phyloP scores from a whole-genome alignment of 768 basidiomycete species.

The Termitomyces sp. region DNA sequence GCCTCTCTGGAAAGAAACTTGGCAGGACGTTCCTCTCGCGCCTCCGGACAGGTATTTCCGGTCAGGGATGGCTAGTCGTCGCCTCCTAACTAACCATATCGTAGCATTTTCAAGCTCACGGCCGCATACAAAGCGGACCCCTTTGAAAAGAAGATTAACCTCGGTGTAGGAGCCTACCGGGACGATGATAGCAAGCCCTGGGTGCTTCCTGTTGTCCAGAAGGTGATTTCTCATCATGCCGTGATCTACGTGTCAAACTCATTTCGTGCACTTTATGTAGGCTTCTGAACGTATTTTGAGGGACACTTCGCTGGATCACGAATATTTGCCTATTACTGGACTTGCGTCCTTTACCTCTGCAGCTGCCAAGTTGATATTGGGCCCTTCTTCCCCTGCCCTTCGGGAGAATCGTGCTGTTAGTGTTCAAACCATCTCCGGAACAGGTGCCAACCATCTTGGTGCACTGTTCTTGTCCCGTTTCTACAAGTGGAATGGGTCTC shows the following conservation, averaged over 20 bases:
- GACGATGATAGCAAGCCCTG: constrained; percentile 87
- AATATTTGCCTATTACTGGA: constrained; percentile 90
- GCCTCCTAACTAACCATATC: constrained; percentile 2
- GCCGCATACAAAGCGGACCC: constrained; percentile 84
- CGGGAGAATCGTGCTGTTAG: constrained; percentile 68
- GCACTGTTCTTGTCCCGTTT: constrained; percentile 83
- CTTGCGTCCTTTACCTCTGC: constrained; percentile 77
- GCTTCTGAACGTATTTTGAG: constrained; percentile 68
- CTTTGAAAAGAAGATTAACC: constrained; percentile 77
- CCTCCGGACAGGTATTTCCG: constrained; percentile 72
- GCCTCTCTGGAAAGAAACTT: constrained; percentile 51
- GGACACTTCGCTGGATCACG: constrained; percentile 78
- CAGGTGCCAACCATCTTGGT: constrained; percentile 92
- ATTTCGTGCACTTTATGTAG: constrained; percentile 39
- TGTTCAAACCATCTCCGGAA: constrained; percentile 94
- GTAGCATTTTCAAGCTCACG: constrained; percentile 87
- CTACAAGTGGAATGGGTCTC: constrained; percentile 68
- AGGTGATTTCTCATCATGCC: constrained; percentile 41
- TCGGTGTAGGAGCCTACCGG: constrained; percentile 92
- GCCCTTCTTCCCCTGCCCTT: constrained; percentile 66
- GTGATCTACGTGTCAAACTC: background rate
- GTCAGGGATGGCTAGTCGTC: background rate
- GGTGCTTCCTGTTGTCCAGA: constrained; percentile 89
- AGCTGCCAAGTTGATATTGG: constrained; percentile 82
- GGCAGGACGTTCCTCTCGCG: constrained; percentile 76